These are phyloP conservation scores for Cardiospermum halicacabum DNA, from an alignment of 345 rosid genomes.

Conservation along the genomic window DNA sequence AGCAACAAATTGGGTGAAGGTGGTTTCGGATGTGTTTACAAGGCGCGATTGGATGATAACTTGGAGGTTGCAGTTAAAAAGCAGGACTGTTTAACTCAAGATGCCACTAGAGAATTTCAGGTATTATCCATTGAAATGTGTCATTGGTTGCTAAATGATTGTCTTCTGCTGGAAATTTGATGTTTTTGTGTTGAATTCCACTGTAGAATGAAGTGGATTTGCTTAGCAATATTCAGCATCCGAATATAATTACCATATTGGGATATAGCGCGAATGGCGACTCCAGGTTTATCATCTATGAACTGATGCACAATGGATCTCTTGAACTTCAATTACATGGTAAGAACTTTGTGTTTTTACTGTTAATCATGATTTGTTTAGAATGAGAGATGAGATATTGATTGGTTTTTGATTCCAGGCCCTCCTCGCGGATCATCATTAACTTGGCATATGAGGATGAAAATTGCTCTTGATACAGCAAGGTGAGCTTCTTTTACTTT, in stretches of 20 bases:
- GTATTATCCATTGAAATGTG: constrained; percentile 23
- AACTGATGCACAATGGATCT: constrained; percentile 86
- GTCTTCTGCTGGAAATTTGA: neutral
- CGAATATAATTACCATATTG: constrained; percentile 66
- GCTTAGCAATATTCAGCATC: constrained; percentile 70
- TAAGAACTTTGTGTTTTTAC: constrained; percentile 20
- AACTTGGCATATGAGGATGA: constrained; percentile 88
- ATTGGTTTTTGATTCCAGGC: constrained; percentile 38
- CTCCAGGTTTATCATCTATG: constrained; percentile 67
- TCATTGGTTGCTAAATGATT: neutral
- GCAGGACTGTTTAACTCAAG: constrained; percentile 58
- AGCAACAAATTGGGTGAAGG: constrained; percentile 77
- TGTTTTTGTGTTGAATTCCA: constrained; percentile 3
- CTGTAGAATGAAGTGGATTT: constrained; percentile 86
- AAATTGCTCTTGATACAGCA: constrained; percentile 85
- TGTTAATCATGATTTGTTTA: neutral
- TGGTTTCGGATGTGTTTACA: constrained; percentile 86
- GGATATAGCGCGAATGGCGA: constrained; percentile 65
- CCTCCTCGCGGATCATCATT: constrained; percentile 64
- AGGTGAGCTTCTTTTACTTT: constrained; percentile 50
- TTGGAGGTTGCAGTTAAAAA: constrained; percentile 76
- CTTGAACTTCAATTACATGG: constrained; percentile 90
- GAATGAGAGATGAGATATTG: neutral
- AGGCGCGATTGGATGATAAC: constrained; percentile 57
- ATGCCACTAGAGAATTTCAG: constrained; percentile 73